phyloP scores from a whole-genome alignment of 306 rosid species.

The Cucurbita maxima region DNA sequence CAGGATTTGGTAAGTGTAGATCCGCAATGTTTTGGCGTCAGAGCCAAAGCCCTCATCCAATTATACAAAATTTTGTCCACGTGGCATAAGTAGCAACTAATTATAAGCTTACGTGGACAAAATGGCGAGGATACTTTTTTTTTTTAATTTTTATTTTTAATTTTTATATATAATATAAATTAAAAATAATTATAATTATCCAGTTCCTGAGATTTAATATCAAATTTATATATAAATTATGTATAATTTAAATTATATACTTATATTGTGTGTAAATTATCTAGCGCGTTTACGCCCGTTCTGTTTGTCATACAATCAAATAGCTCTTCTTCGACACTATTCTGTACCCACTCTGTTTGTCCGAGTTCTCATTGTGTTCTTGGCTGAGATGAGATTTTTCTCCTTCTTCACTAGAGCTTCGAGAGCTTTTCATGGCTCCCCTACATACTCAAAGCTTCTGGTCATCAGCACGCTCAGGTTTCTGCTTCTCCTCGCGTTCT shows the following conservation, averaged over 20 bases:
- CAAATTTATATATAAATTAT: too few species aligned
- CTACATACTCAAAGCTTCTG: slow-evolving; percentile 39
- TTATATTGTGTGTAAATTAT: background rate
- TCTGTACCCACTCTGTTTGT: background rate
- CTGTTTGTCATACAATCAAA: background rate
- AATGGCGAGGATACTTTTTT: background rate
- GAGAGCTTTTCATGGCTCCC: slow-evolving; percentile 24
- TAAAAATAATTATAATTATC: too few species aligned
- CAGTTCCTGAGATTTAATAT: too few species aligned
- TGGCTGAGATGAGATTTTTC: slow-evolving; percentile 24
- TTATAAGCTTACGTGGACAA: too few species aligned
- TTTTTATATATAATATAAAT: too few species aligned
- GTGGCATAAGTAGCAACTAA: too few species aligned
- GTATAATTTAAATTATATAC: background rate
- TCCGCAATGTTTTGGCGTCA: background rate
- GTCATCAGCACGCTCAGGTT: slow-evolving; percentile 66
- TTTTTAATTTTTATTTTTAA: too few species aligned
- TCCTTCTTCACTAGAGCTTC: slow-evolving; percentile 52
- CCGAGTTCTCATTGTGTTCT: background rate
- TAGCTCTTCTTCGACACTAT: background rate
- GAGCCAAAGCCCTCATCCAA: background rate
- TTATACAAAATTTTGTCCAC: background rate
- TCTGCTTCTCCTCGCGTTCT: background rate
- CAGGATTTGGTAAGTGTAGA: background rate
- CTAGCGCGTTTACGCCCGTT: background rate